These are phyloP conservation scores for Macrophomina phaseolina DNA, from an alignment of 2,329 filamentous ascomycete species.

Conservation along the genomic window DNA sequence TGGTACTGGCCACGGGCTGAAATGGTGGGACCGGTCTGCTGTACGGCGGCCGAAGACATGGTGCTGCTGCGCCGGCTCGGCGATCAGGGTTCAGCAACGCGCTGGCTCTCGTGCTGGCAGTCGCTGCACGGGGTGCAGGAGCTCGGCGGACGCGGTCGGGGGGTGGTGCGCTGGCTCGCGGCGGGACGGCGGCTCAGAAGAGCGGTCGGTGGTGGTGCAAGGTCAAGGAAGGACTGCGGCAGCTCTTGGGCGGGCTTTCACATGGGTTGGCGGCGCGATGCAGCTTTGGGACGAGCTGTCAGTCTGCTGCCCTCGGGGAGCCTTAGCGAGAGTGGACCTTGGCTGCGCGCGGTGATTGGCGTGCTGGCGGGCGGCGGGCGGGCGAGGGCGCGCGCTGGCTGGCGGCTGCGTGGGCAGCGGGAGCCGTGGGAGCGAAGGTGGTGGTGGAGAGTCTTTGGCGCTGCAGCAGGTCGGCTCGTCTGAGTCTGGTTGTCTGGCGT, in stretches of 20 bases:
- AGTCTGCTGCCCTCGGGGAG: conserved; percentile 21
- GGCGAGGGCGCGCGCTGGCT: neutral
- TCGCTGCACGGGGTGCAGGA: conserved; percentile 20
- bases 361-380: conserved; percentile 13
- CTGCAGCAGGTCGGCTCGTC: conserved; percentile 17
- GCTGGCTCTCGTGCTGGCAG: conserved; percentile 14
- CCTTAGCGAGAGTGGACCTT: conserved; percentile 27
- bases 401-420: conserved; percentile 20
- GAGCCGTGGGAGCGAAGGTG: conserved; percentile 13
- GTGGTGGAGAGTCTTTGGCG: conserved; percentile 21
- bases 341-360: conserved; percentile 24
- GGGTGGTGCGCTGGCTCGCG: conserved; percentile 1
- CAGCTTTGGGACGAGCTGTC: conserved; percentile 22
- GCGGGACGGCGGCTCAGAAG: conserved; percentile 10
- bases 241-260: conserved; percentile 20
- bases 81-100: conserved; percentile 27
- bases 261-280: conserved; percentile 25
- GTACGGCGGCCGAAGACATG: conserved; percentile 48
- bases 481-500: conserved; percentile 9
- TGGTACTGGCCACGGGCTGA: conserved; percentile 36
- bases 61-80: conserved; percentile 27
- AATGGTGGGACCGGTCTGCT: conserved; percentile 36
- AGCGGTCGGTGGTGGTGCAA: conserved; percentile 25
- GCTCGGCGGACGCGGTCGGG: conserved; percentile 23
- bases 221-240: conserved; percentile 22